A percentile compares a stretch with the other conserved stretches of the same genome.
These are phyloP conservation scores for Trichosporon sp. DNA, from an alignment of 1,284 basidiomycete genomes.

Conservation along the genomic window DNA sequence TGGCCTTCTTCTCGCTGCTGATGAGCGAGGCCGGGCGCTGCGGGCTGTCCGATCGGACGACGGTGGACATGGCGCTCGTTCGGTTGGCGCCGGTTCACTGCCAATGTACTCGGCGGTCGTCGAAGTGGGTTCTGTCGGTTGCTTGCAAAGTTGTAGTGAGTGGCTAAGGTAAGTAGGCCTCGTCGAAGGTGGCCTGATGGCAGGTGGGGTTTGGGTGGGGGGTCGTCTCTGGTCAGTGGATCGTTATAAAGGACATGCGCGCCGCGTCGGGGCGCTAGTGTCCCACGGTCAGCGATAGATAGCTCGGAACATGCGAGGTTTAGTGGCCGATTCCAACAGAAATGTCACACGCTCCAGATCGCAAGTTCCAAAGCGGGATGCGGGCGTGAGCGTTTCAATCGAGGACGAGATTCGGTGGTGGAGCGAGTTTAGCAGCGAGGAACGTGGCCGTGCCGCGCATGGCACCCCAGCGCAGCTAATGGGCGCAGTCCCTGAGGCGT, in stretches of 20 bases:
- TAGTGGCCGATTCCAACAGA: not conserved
- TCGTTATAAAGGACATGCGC: not conserved
- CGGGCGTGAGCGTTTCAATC: not conserved
- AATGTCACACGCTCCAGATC: not conserved
- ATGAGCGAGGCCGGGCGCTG: not conserved
- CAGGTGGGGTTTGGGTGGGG: not conserved
- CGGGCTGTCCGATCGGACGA: not conserved
- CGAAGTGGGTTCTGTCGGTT: not conserved
- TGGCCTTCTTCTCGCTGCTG: constrained; percentile 5
- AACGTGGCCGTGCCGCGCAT: not conserved
- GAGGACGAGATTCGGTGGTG: not conserved
- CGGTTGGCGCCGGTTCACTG: too few relatives aligned
- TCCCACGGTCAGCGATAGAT: not conserved
- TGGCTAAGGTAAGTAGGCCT: not conserved
- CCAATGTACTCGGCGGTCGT: not conserved
- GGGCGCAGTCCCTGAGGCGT: not conserved
- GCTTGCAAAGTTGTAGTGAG: not conserved
- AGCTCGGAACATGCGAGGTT: not conserved
- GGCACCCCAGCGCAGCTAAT: too few relatives aligned
- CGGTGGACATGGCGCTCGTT: not conserved
- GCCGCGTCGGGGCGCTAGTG: not conserved
- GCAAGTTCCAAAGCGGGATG: not conserved
- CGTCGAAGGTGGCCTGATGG: not conserved
- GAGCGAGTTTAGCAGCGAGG: not conserved
- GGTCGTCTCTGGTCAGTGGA: not conserved